A percentile compares a stretch with the other conserved stretches of the same genome.
These are phyloP conservation scores for Suhomyces chickasaworum DNA, from an alignment of 1,139 yeast species.

Conservation along the genomic window DNA sequence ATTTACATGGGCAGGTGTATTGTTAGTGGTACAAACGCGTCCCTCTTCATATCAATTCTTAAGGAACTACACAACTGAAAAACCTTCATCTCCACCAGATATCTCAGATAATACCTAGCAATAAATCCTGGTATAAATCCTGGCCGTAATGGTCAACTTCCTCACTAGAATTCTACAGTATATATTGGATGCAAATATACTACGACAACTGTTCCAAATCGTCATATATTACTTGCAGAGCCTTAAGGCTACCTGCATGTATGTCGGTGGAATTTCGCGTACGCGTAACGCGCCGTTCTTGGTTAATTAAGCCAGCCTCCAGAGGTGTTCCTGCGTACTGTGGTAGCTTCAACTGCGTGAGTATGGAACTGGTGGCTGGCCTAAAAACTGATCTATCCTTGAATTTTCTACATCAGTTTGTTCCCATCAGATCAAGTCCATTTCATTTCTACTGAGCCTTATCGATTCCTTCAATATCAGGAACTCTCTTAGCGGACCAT, in stretches of 20 bases:
- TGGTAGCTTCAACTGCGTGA: too few species aligned
- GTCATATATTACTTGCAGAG: background rate
- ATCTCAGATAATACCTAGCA: too few species aligned
- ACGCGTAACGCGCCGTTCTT: conserved; percentile 9
- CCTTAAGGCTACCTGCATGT: background rate
- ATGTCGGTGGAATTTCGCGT: background rate
- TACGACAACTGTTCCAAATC: background rate
- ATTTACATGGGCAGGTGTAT: too few species aligned
- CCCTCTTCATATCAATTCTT: too few species aligned
- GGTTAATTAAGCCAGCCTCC: conserved; percentile 11
- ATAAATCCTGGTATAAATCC: too few species aligned
- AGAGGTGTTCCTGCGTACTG: conserved; percentile 10
- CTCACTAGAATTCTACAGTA: too few species aligned
- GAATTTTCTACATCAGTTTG: background rate
- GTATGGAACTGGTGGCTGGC: background rate
- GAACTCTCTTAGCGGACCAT: background rate
- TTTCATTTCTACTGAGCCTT: background rate
- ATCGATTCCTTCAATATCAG: background rate
- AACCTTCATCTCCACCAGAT: too few species aligned
- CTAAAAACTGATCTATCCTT: background rate
- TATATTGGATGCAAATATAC: too few species aligned
- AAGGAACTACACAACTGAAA: too few species aligned
- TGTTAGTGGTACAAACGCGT: too few species aligned
- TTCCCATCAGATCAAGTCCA: background rate
- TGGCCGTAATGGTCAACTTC: too few species aligned